phyloP scores from a whole-genome alignment of 148 eudicot species.

The Arbutus unedo region DNA sequence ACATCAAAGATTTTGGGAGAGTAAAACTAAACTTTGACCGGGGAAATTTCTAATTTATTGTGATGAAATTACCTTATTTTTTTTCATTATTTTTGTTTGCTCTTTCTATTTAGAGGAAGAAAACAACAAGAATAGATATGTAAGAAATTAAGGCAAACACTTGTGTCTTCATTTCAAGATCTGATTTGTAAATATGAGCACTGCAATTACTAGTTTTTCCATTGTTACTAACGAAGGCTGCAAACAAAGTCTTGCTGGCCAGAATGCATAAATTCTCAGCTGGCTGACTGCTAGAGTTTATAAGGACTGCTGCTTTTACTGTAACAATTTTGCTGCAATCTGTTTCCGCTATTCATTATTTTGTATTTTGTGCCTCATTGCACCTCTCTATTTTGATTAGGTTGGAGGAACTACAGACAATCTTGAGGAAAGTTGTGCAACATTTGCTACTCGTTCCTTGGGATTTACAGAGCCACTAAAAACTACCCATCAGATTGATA shows the following conservation, averaged over 20 bases:
- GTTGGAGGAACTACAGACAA: slow-evolving; percentile 97
- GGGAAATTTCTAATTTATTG: not conserved
- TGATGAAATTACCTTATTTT: not conserved
- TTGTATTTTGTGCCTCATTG: not conserved
- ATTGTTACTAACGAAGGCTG: not conserved
- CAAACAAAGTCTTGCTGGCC: not conserved
- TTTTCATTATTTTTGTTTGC: not conserved
- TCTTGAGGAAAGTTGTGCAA: slow-evolving; percentile 93
- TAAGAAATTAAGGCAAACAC: not conserved
- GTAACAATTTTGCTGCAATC: not conserved
- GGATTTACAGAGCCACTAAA: slow-evolving; percentile 56
- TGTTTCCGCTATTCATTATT: not conserved
- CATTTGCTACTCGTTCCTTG: slow-evolving; percentile 89
- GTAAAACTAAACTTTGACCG: not conserved
- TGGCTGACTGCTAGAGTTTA: slow-evolving; percentile 5
- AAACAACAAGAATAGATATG: not conserved
- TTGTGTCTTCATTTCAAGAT: not conserved
- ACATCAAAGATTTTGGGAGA: not conserved
- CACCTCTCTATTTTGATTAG: slow-evolving; percentile 30
- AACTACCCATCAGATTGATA: slow-evolving; percentile 99
- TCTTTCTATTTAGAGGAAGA: not conserved
- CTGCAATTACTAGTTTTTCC: not conserved
- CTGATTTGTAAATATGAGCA: not conserved
- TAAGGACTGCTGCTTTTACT: slow-evolving; percentile 6
- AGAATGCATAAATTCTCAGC: not conserved